Evolutionary conservation across 139 green algal genomes (phyloP), one percentile per base, ranked within the genome.

Genomic region (Chlamydomonas incerta): DNA sequence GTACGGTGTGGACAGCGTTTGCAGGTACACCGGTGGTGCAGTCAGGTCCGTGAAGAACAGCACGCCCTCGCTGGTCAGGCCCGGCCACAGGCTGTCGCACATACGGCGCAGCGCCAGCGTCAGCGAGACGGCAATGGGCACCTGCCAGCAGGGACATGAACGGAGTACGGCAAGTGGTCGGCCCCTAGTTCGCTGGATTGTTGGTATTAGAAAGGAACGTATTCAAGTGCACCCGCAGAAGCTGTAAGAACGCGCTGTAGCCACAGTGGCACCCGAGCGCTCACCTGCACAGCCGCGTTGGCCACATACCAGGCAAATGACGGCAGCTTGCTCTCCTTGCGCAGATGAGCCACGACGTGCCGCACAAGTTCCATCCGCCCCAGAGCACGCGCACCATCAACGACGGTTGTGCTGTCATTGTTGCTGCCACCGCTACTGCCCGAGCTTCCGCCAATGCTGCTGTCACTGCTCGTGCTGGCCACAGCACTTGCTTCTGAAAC

Each of bases 41-140:
- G 82, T 88, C 50, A 91, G 87, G 72, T 91, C 87, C 0, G 52
- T 50, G 63, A 87, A 84, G 63, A 70, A 82, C 26, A 80, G 63
- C 52, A 63, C 11, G 47, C 87, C 87, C 70, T 87, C 76, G 0
- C 9, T 58, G 23, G 63, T 72, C 28, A 91, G 63, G 13, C 87
- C 87, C 0, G 87, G 87, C 87, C 87, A 91, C 70, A 88, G 37
- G 70, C 34, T 75, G 33, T 83, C 76, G 13, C 58, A 76, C 87
- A 91, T 91, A 35, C 52, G 52, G n/a, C 34, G 68, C 23, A 91
- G 82, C 0, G 71, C 70, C 58, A 46, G 41, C 2, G 82, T 83
- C 18, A 88, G 76, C 5, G 63, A 37, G 15, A 72, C 1, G 3
- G 74, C 41, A 50, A 86, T 0, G 0, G 81, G 18, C 17, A 29